These are phyloP conservation scores for Clavispora fructus DNA, from an alignment of 805 yeast genomes.

Conservation along the genomic window DNA sequence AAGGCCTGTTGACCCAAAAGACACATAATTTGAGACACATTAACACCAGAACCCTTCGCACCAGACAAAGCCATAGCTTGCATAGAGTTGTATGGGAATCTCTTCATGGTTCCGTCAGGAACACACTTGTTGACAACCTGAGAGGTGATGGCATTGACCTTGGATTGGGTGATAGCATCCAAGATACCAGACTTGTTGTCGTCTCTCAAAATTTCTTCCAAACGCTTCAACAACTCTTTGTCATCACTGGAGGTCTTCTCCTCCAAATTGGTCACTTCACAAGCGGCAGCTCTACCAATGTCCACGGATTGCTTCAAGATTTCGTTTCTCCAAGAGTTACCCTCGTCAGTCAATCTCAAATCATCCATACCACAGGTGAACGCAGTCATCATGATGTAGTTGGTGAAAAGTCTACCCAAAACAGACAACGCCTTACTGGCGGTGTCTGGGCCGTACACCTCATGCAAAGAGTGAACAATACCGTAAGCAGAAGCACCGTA, in stretches of 20 bases:
- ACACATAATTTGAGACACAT: constrained; percentile 99
- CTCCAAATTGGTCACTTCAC: constrained; percentile 85
- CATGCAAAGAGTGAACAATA: constrained; percentile 92
- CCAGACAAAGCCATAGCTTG: constrained; percentile 99
- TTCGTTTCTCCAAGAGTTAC: constrained; percentile 83
- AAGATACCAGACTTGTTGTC: constrained; percentile 86
- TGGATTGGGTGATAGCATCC: constrained; percentile 92
- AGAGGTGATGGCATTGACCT: constrained; percentile 89
- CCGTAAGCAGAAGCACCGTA: constrained; percentile 98
- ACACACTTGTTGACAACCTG: constrained; percentile 91
- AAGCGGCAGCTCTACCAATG: constrained; percentile 87
- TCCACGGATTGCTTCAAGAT: constrained; percentile 73
- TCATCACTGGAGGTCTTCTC: constrained; percentile 42
- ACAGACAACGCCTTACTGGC: constrained; percentile 90
- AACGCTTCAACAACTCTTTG: constrained; percentile 75
- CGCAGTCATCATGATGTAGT: constrained; percentile 85
- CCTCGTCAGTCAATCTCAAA: constrained; percentile 83
- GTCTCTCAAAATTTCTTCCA: constrained; percentile 93
- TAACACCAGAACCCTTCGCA: constrained; percentile 98
- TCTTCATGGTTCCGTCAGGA: constrained; percentile 93
- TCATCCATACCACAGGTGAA: constrained; percentile 99
- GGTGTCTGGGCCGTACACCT: constrained; percentile 84
- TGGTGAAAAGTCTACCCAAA: constrained; percentile 92
- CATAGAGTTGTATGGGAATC: constrained; percentile 94
- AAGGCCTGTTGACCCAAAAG: constrained; percentile 97